phyloP scores from a whole-genome alignment of 148 eudicot genomes.

The Chenopodium suecicum region DNA sequence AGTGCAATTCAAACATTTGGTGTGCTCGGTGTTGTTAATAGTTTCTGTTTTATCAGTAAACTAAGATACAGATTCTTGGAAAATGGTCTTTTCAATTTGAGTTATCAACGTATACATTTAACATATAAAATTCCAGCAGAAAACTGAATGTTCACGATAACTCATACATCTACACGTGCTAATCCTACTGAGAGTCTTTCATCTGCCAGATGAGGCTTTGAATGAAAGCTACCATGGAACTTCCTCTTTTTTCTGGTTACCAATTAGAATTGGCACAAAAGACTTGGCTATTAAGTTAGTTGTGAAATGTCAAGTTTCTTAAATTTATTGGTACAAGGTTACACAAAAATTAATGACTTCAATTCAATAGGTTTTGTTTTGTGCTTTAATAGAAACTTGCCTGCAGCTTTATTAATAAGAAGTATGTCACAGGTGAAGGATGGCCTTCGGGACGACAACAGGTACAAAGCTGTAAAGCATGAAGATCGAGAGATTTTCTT shows the following conservation, averaged over 20 bases:
- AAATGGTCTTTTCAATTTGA: neutral
- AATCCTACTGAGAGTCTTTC: neutral
- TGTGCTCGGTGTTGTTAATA: neutral
- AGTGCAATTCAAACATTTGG: neutral
- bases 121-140: neutral
- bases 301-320: neutral
- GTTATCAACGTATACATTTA: neutral
- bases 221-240: neutral
- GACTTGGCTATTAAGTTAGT: neutral
- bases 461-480: slow-evolving; percentile 86
- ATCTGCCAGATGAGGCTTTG: neutral
- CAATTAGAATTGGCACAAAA: neutral
- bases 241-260: neutral
- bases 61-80: neutral
- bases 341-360: neutral
- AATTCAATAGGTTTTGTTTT: neutral
- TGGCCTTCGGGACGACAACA: slow-evolving; percentile 68
- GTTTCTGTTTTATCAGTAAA: neutral
- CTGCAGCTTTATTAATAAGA: neutral
- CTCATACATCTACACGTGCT: too few species aligned
- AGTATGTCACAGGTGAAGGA: slow-evolving; percentile 69
- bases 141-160: neutral
- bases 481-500: slow-evolving; percentile 84
- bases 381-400: neutral
- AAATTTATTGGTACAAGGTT: slow-evolving; percentile 1